Evolutionary conservation across 2,329 filamentous ascomycete genomes (phyloP), one percentile per base, ranked within the genome.

Genomic region (Colletotrichum zoysiae): DNA sequence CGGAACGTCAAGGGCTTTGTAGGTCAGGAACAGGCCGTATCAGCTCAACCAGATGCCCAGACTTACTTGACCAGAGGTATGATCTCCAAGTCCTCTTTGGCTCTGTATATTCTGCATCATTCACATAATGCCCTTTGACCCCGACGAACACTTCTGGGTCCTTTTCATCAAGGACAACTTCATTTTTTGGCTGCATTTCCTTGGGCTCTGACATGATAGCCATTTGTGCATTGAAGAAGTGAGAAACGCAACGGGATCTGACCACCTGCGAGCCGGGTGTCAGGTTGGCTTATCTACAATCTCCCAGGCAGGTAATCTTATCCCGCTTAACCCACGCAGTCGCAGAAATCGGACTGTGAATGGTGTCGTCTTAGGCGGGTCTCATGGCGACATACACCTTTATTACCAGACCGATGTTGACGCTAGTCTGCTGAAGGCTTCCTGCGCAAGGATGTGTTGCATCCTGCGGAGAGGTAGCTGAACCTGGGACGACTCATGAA

Each of bases 71-170:
- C 77, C 76, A 78, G 58, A 78, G 38, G 40, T 68, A 76, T 1
- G 76, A 76, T 59, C 66, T 74, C 77, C 77, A 78, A 0, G 76
- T 78, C 26, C 75, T 89, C 86, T 79, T 88, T 79, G 23, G 88
- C 85, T 74, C 88, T 5, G 23, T 59, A 18, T 72, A 70, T 26
- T 65, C 66, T 9, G 57, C 18, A n/a, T 35, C 26, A 1, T 14
- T 58, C 33, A 59, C 56, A 9, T 30, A 33, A 12, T 48, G n/a
- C 5, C 35, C 67, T 26, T 66, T 53, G 16, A 46, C 56, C 16
- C 26, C 35, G 6, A 58, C 53, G 14, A 55, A 62, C 3, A 20
- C 38, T 4, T 35, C 38, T 14, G 30, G 26, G 16, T 26, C 56
- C 12, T n/a, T 66, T 7, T 30, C 55, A 20, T 20, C 55, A 48